These are phyloP conservation scores for Zymoseptoria tritici DNA, from an alignment of 2,329 filamentous ascomycete species.

Conservation along the genomic window DNA sequence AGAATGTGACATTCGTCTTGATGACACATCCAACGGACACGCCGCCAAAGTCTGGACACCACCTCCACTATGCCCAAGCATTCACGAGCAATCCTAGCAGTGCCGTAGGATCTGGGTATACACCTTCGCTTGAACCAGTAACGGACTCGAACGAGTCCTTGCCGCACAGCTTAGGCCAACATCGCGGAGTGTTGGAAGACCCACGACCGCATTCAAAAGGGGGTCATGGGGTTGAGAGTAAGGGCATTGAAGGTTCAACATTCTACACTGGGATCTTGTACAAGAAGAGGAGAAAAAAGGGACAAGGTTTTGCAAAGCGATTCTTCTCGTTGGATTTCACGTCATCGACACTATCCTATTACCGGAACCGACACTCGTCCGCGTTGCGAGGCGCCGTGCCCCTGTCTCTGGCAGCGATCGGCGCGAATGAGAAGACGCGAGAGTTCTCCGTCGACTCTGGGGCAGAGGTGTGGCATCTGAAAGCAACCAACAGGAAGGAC, in stretches of 20 bases:
- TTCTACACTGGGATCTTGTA: conserved; percentile 79
- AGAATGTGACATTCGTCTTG: conserved; percentile 89
- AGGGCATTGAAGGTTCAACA: conserved; percentile 35
- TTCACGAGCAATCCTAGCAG: conserved; percentile 40
- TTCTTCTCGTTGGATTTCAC: conserved; percentile 97
- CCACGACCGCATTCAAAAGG: conserved; percentile 34
- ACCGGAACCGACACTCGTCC: conserved; percentile 87
- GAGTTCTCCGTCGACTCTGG: conserved; percentile 97
- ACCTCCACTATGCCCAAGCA: conserved; percentile 54
- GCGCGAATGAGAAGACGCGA: conserved; percentile 76
- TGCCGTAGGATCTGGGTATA: conserved; percentile 29
- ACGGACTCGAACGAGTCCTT: conserved; percentile 47
- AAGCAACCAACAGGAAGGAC: conserved; percentile 72
- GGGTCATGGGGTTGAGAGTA: conserved; percentile 24
- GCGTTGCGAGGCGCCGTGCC: conserved; percentile 88
- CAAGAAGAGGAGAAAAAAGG: conserved; percentile 87
- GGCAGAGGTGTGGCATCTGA: conserved; percentile 92
- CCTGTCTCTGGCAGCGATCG: conserved; percentile 80
- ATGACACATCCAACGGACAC: conserved; percentile 84
- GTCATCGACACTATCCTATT: conserved; percentile 91
- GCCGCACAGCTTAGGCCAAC: conserved; percentile 29
- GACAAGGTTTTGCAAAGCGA: conserved; percentile 83
- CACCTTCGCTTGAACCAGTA: conserved; percentile 36
- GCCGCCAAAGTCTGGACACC: conserved; percentile 65
- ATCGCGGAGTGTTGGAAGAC: conserved; percentile 30